A percentile compares a stretch with the other conserved stretches of the same genome.
phyloP scores from a whole-genome alignment of 176 grass and related monocot genomes.

The Microstegium vimineum region DNA sequence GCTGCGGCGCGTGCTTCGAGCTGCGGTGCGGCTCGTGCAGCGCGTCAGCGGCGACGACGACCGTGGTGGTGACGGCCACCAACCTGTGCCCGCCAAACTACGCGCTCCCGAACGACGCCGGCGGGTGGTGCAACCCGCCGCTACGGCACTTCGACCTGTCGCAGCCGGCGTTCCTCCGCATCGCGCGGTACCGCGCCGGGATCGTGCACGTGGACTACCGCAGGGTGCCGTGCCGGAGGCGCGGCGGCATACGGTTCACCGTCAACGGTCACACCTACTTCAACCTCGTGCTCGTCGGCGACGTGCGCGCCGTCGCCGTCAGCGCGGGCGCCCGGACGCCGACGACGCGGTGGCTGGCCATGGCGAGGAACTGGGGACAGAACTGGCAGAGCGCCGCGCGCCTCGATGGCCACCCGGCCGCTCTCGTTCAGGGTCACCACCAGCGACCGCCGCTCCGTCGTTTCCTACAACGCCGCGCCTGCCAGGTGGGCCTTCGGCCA shows the following conservation, averaged over 20 bases:
- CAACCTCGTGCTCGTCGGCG: slow-evolving; percentile 65
- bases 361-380: slow-evolving; percentile 76
- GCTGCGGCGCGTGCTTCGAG: slow-evolving; percentile 79
- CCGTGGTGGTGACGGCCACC: slow-evolving; percentile 64
- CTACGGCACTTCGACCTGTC: slow-evolving; percentile 75
- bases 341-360: slow-evolving; percentile 48
- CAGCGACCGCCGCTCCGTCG: slow-evolving; percentile 46
- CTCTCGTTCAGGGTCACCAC: slow-evolving; percentile 65
- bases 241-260: slow-evolving; percentile 67
- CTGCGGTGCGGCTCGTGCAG: slow-evolving; percentile 47
- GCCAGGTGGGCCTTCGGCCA: slow-evolving; percentile 73
- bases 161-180: slow-evolving; percentile 60
- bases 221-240: slow-evolving; percentile 59
- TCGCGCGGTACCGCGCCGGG: slow-evolving; percentile 51
- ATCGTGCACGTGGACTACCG: slow-evolving; percentile 61
- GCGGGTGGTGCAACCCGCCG: slow-evolving; percentile 83
- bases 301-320: slow-evolving; percentile 57
- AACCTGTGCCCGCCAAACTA: slow-evolving; percentile 72
- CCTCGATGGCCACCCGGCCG: slow-evolving; percentile 43
- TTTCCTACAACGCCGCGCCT: slow-evolving; percentile 54
- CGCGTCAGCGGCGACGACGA: no score
- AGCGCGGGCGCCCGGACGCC: no score
- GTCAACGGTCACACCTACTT: slow-evolving; percentile 77
- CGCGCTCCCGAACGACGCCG: slow-evolving; percentile 43
- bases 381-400: slow-evolving; percentile 78